Conservation (phyloP, 441 rosid genomes). For the Erysimum pusillum region DNA sequence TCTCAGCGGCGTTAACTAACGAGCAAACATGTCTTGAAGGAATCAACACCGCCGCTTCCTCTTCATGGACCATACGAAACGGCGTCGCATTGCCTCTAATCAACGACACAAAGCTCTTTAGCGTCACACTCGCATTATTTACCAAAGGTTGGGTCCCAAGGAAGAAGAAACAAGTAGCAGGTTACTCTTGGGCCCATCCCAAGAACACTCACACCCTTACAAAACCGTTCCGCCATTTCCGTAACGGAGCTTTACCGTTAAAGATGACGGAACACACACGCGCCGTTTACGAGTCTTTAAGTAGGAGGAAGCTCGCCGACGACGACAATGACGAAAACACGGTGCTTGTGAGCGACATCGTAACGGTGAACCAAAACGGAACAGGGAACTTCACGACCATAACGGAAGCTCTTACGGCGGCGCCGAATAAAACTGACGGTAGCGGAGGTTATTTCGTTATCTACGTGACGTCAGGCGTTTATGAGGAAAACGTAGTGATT, state of each 20-base stretch:
- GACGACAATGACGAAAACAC: constrained; percentile 12
- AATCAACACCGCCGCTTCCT: constrained; percentile 55
- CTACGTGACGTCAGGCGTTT: constrained; percentile 72
- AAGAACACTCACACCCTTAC: constrained; percentile 25
- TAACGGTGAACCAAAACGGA: constrained; percentile 75
- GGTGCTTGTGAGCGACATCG: constrained; percentile 63
- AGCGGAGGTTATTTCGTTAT: constrained; percentile 77
- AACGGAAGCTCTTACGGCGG: constrained; percentile 68
- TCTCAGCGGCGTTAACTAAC: constrained; percentile 72
- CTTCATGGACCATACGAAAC: constrained; percentile 45
- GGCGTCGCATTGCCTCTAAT: constrained; percentile 63
- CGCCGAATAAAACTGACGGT: constrained; percentile 75
- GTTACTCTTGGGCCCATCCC: constrained; percentile 41
- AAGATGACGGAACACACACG: constrained; percentile 63
- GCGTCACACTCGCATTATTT: constrained; percentile 80
- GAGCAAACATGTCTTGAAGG: constrained; percentile 70
- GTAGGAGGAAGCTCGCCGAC: constrained; percentile 50
- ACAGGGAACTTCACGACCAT: constrained; percentile 78
- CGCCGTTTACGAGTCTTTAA: constrained; percentile 60
- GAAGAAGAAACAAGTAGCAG: constrained; percentile 28
- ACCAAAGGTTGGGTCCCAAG: constrained; percentile 60
- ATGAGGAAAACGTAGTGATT: constrained; percentile 77
- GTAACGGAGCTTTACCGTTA: constrained; percentile 60
- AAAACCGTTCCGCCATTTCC: constrained; percentile 41
- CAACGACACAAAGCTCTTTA: constrained; percentile 75